These are phyloP conservation scores for Rubia balearica DNA, from an alignment of 305 asterid genomes.

Conservation along the genomic window DNA sequence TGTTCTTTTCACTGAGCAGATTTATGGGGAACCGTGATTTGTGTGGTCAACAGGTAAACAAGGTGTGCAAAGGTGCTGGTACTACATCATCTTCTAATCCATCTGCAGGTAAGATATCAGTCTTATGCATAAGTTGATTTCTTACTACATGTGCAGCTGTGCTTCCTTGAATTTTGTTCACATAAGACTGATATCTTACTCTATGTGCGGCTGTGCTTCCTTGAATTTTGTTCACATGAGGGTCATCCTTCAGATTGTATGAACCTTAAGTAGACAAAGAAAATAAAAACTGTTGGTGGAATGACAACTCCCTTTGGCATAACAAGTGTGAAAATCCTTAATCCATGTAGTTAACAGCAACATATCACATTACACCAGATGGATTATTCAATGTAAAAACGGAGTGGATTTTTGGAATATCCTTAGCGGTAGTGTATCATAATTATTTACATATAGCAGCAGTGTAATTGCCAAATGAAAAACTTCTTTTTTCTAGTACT, in stretches of 20 bases:
- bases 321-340: not conserved
- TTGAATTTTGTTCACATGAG: not conserved
- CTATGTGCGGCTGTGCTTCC: not conserved
- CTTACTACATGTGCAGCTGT: not conserved
- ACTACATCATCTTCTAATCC: conserved; percentile 39
- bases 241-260: not conserved
- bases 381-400: not conserved
- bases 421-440: not conserved
- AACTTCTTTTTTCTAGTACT: not conserved
- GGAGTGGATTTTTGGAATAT: not conserved
- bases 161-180: not conserved
- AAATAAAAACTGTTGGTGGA: not conserved
- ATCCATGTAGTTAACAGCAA: not conserved
- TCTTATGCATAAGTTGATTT: not conserved
- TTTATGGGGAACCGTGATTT: conserved; percentile 86
- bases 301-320: not conserved
- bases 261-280: not conserved
- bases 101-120: conserved; percentile 38
- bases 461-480: not conserved
- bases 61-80: conserved; percentile 51
- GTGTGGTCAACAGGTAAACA: conserved; percentile 73
- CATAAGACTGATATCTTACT: not conserved
- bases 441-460: not conserved
- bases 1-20: conserved; percentile 33
- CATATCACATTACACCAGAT: not conserved